Conservation (phyloP, 306 rosid species). For the Dryas drummondii region DNA sequence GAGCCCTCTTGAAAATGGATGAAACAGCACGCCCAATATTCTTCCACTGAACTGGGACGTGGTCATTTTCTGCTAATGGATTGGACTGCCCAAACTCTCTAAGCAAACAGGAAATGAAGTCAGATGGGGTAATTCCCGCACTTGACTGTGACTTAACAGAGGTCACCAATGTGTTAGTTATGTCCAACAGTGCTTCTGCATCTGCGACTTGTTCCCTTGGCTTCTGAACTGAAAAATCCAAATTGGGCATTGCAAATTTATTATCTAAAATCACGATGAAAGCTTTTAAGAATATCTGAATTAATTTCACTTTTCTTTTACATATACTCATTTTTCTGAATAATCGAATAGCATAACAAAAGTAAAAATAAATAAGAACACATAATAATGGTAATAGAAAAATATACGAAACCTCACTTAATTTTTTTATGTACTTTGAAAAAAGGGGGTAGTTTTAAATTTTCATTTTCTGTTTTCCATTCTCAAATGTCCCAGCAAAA, state of each 20-base stretch:
- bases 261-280: not conserved
- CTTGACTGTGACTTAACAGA: slow-evolving; percentile 57
- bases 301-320: not conserved
- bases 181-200: slow-evolving; percentile 70
- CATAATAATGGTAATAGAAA: not conserved
- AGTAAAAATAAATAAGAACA: not conserved
- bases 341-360: not conserved
- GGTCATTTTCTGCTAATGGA: slow-evolving; percentile 5
- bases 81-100: slow-evolving; percentile 37
- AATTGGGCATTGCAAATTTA: not conserved
- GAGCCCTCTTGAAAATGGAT: slow-evolving; percentile 48
- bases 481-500: not conserved
- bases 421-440: not conserved
- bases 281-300: no score
- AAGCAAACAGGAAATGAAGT: slow-evolving; percentile 57
- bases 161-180: slow-evolving; percentile 49
- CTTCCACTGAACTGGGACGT: slow-evolving; percentile 43
- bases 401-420: not conserved
- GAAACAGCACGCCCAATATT: slow-evolving; percentile 51
- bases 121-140: slow-evolving; percentile 67
- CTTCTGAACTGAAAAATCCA: slow-evolving; percentile 52
- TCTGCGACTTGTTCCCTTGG: slow-evolving; percentile 89
- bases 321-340: not conserved
- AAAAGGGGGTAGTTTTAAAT: not conserved
- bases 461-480: not conserved